phyloP scores from a whole-genome alignment of 768 basidiomycete genomes.

The Pisolithus albus region DNA sequence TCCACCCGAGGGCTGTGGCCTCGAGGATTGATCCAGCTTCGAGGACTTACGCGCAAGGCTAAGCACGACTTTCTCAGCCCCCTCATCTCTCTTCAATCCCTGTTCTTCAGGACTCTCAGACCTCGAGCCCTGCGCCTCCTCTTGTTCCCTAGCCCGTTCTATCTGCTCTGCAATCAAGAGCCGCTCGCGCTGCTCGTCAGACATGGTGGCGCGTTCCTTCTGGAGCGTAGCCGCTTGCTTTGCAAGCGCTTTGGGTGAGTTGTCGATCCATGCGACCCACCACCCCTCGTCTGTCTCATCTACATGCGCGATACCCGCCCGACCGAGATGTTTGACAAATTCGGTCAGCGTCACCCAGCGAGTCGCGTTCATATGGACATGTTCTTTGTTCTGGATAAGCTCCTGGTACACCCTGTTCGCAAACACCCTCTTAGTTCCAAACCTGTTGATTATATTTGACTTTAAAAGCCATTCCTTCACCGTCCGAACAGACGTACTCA shows the following conservation, averaged over 20 bases:
- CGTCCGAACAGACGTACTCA: conserved; percentile 27
- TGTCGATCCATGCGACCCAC: conserved; percentile 98
- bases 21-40: conserved; percentile 17
- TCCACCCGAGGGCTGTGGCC: conserved; percentile 26
- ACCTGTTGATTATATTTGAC: conserved; percentile 36
- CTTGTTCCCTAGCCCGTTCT: conserved; percentile 65
- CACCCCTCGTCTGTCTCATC: conserved; percentile 99
- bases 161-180: conserved; percentile 89
- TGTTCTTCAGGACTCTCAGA: conserved; percentile 30
- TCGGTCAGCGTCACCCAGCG: conserved; percentile 97
- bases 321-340: conserved; percentile 85
- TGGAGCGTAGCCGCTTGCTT: conserved; percentile 86
- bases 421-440: conserved; percentile 90
- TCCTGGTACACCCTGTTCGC: conserved; percentile 98
- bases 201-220: conserved; percentile 85
- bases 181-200: conserved; percentile 93
- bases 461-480: not conserved
- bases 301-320: conserved; percentile 79
- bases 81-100: conserved; percentile 67
- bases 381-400: conserved; percentile 88
- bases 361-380: conserved; percentile 98
- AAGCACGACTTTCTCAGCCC: conserved; percentile 65
- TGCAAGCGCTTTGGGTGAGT: conserved; percentile 86
- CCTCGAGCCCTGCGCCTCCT: conserved; percentile 27
- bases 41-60: conserved; percentile 57